Percentiles rank a stretch among this genome's conserved stretches.
phyloP scores from a whole-genome alignment of 352 stramenopile genomes.

The Phytophthora macrochlamydospora region DNA sequence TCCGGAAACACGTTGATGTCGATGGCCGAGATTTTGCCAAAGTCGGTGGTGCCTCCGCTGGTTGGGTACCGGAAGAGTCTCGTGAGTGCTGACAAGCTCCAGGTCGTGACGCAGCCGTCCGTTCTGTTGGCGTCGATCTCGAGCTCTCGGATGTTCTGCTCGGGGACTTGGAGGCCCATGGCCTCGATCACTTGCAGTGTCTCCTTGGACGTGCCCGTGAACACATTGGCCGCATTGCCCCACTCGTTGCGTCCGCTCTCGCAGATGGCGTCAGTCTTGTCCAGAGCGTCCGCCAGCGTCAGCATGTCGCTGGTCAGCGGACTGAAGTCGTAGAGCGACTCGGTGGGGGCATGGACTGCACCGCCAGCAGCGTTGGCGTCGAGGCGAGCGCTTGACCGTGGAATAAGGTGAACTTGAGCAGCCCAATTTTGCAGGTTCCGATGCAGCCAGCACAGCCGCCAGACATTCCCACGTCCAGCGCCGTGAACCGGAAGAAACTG shows the following conservation, averaged over 20 bases:
- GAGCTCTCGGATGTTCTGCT: constrained; percentile 19
- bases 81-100: constrained; percentile 12
- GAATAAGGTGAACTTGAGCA: constrained; percentile 15
- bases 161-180: constrained; percentile 8
- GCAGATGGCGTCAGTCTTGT: constrained; percentile 14
- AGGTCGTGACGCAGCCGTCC: constrained; percentile 11
- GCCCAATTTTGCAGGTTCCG: constrained; percentile 13
- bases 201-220: constrained; percentile 10
- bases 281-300: constrained; percentile 5
- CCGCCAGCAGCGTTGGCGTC: neutral
- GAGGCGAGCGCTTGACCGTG: neutral
- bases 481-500: constrained; percentile 24
- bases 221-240: constrained; percentile 6
- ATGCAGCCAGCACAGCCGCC: constrained; percentile 14
- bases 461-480: constrained; percentile 15
- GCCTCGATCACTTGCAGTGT: constrained; percentile 9
- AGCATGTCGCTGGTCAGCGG: constrained; percentile 3
- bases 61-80: constrained; percentile 19
- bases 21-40: constrained; percentile 20
- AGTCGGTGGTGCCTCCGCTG: neutral
- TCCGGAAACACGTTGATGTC: constrained; percentile 24
- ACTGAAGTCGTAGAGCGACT: constrained; percentile 16
- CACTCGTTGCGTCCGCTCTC: constrained; percentile 24
- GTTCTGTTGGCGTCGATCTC: constrained; percentile 3
- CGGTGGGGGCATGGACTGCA: neutral